Evolutionary conservation across 1,284 basidiomycete species (phyloP), one percentile per base, ranked within the genome.

Genomic region (Thecaphora thlaspeos): DNA sequence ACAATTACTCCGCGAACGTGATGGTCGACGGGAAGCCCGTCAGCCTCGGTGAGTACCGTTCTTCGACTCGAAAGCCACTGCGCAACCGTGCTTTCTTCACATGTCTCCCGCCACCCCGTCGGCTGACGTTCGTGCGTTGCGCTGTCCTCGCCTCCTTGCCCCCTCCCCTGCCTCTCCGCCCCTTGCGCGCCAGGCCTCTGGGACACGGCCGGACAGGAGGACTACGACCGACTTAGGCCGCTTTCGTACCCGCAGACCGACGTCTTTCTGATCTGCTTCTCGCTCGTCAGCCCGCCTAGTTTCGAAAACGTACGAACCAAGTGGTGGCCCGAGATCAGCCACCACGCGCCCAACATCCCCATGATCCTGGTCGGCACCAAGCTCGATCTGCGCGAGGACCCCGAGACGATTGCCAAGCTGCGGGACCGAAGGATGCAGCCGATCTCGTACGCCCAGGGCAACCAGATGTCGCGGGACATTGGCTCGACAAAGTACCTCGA

Each of bases 21-120:
- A 93, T 95, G 86, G 93, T 99, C 56, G 95, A 98, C 76, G 91
- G 92, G 73, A 95, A 96, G 83, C 95, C 95, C 43, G 94, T 98
- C 73, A 92, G 90, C 53, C 86, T 98, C 53, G 94, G 94, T 51
- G 82, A 97, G 53, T 97, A n/a, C n/a, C n/a, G n/a, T n/a, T n/a
- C n/a, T n/a, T n/a, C n/a, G n/a, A n/a, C n/a, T n/a, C n/a, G n/a
- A n/a, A n/a, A n/a, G n/a, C n/a, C n/a, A n/a, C n/a, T n/a, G n/a
- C n/a, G n/a, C n/a, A n/a, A n/a, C n/a, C n/a, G n/a, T n/a, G n/a
- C n/a, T n/a, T n/a, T n/a, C n/a, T n/a, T n/a, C n/a, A n/a, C n/a
- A n/a, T n/a, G n/a, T n/a, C n/a, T n/a, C n/a, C n/a, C n/a, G n/a
- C n/a, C n/a, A n/a, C n/a, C n/a, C n/a, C n/a, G 32, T 36, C 11